Evolutionary conservation across 352 stramenopile species (phyloP).

Genomic region (Pythium phragmitis): DNA sequence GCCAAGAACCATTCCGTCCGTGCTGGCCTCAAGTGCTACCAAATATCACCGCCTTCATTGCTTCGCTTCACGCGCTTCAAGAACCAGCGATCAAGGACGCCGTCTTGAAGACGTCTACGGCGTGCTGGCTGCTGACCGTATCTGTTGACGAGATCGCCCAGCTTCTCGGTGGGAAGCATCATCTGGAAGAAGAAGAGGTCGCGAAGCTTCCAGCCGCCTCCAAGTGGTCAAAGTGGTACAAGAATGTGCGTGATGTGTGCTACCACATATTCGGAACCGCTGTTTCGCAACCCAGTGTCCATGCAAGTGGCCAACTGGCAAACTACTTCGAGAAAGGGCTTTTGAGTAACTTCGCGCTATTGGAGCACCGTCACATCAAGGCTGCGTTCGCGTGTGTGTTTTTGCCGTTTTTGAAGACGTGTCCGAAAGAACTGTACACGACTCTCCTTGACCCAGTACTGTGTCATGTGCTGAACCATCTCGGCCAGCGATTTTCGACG

Average conservation of each 20-base stretch:
- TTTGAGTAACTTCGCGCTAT: conserved; percentile 53
- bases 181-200: conserved; percentile 69
- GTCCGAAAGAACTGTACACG: conserved; percentile 52
- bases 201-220: conserved; percentile 43
- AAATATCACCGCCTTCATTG: conserved; percentile 60
- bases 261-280: conserved; percentile 78
- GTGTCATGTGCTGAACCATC: conserved; percentile 49
- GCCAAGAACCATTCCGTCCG: conserved; percentile 40
- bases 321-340: conserved; percentile 60
- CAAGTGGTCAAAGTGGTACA: conserved; percentile 80
- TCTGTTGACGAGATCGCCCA: conserved; percentile 78
- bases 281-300: conserved; percentile 50
- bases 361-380: conserved; percentile 81
- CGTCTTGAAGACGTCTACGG: conserved; percentile 51
- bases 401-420: conserved; percentile 70
- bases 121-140: conserved; percentile 66
- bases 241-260: conserved; percentile 74
- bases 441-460: conserved; percentile 68
- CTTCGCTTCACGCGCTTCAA: conserved; percentile 61
- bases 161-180: conserved; percentile 68
- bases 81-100: conserved; percentile 48
- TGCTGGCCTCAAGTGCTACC: conserved; percentile 71
- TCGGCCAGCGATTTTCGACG: conserved; percentile 45
- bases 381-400: conserved; percentile 64
- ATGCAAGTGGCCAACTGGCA: conserved; percentile 41